Percentiles rank a stretch among this genome's conserved stretches.
phyloP scores from a whole-genome alignment of 1,284 basidiomycete species.

The Ceratobasidium sp. region DNA sequence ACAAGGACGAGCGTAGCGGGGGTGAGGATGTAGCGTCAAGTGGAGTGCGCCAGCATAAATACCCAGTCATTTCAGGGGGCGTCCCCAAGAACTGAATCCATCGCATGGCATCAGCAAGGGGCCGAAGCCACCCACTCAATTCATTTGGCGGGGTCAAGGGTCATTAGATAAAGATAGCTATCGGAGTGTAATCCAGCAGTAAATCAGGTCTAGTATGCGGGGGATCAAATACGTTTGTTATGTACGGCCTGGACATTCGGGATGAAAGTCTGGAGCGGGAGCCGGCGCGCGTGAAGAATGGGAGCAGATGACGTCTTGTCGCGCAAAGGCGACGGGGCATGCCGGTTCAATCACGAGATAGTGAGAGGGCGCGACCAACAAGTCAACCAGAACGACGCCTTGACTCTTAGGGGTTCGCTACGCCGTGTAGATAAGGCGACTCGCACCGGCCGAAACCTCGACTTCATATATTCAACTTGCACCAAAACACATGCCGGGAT shows the following conservation, averaged over 20 bases:
- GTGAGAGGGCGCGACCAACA: too few species aligned
- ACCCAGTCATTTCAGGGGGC: constrained; percentile 2
- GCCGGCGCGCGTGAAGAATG: background rate
- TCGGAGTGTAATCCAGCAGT: background rate
- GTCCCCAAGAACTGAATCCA: constrained; percentile 10
- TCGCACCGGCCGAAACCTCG: background rate
- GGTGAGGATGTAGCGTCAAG: background rate
- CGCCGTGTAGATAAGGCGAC: background rate
- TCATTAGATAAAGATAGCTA: constrained; percentile 12
- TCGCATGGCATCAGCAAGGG: constrained; percentile 1
- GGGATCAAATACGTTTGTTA: constrained; percentile 30
- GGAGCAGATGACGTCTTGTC: background rate
- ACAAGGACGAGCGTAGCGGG: background rate
- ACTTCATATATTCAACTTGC: background rate
- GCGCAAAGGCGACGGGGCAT: background rate
- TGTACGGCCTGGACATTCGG: background rate
- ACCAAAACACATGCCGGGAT: background rate
- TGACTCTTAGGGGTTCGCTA: background rate
- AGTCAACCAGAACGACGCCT: background rate
- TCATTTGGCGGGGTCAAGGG: constrained; percentile 12
- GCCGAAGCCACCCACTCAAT: background rate
- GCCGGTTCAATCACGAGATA: too few species aligned
- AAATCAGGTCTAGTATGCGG: constrained; percentile 19
- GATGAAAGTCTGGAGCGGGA: background rate
- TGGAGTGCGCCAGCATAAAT: background rate